A percentile compares a stretch with the other conserved stretches of the same genome.
Evolutionary conservation across 192 early-diverging fungal genomes (phyloP).

Genomic region (Coemansia sp.): DNA sequence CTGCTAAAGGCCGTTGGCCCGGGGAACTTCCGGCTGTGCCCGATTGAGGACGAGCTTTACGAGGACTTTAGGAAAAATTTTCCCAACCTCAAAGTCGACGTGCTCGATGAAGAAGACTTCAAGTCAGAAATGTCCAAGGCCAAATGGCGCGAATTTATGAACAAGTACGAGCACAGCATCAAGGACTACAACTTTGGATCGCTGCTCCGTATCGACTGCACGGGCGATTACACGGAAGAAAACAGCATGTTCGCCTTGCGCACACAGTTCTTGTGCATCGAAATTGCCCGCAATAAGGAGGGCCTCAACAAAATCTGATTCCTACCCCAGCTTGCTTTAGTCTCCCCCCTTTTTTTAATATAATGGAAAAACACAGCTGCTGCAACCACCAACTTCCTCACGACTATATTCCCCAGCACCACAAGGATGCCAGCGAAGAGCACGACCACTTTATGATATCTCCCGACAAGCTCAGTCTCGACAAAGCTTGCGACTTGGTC

Average conservation of each 20-base stretch:
- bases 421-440: constrained; percentile 16
- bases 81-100: constrained; percentile 68
- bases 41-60: constrained; percentile 82
- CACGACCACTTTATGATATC: constrained; percentile 56
- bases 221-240: constrained; percentile 76
- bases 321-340: no score
- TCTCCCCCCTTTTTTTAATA: neutral
- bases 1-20: constrained; percentile 69
- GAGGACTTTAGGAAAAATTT: constrained; percentile 73
- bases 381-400: constrained; percentile 36
- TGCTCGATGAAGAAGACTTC: constrained; percentile 77
- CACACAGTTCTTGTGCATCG: constrained; percentile 88
- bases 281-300: constrained; percentile 87
- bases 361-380: constrained; percentile 22
- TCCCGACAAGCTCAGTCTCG: constrained; percentile 57
- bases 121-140: constrained; percentile 78
- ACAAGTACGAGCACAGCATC: constrained; percentile 81
- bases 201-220: constrained; percentile 72
- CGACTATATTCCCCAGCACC: constrained; percentile 36
- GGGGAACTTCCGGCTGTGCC: constrained; percentile 76
- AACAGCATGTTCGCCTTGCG: constrained; percentile 89
- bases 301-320: constrained; percentile 62
- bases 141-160: constrained; percentile 86
- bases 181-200: constrained; percentile 94
- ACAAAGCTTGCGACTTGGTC: constrained; percentile 62